Conservation (phyloP, 1,284 basidiomycete genomes). For the Hypsizygus ulmarius region DNA sequence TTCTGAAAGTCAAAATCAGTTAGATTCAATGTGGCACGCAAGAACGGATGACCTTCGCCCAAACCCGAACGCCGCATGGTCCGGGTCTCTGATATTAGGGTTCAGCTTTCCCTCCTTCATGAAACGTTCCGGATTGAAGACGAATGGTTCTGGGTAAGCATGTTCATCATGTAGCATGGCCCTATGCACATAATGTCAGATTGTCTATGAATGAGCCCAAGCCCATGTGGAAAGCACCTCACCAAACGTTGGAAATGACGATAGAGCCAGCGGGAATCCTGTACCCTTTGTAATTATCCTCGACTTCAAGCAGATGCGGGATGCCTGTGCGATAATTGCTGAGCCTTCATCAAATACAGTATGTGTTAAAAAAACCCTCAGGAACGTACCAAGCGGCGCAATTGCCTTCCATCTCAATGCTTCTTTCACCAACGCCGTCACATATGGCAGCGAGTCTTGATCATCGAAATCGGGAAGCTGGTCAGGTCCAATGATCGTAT, state of each 20-base stretch:
- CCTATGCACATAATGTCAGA: conserved; percentile 20
- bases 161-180: conserved; percentile 25
- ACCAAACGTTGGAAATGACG: conserved; percentile 28
- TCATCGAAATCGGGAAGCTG: conserved; percentile 21
- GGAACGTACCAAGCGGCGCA: conserved; percentile 16
- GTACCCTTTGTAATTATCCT: conserved; percentile 27
- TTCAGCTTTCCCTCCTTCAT: conserved; percentile 30
- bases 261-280: conserved; percentile 24
- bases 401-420: conserved; percentile 20
- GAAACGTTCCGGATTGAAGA: conserved; percentile 32
- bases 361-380: too few species aligned
- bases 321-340: background rate
- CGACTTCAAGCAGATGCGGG: conserved; percentile 20
- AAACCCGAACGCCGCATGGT: conserved; percentile 28
- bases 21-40: background rate
- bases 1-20: too few species aligned
- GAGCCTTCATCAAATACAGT: too few species aligned
- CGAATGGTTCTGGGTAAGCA: conserved; percentile 26
- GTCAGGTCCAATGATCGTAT: conserved; percentile 25
- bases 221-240: background rate
- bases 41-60: conserved; percentile 6
- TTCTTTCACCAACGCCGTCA: conserved; percentile 23
- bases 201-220: conserved; percentile 11
- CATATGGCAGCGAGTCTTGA: conserved; percentile 17
- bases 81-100: conserved; percentile 17